Evolutionary conservation across 768 basidiomycete species (phyloP), one percentile per base, ranked within the genome.

Genomic region (Suillus tomentosus): DNA sequence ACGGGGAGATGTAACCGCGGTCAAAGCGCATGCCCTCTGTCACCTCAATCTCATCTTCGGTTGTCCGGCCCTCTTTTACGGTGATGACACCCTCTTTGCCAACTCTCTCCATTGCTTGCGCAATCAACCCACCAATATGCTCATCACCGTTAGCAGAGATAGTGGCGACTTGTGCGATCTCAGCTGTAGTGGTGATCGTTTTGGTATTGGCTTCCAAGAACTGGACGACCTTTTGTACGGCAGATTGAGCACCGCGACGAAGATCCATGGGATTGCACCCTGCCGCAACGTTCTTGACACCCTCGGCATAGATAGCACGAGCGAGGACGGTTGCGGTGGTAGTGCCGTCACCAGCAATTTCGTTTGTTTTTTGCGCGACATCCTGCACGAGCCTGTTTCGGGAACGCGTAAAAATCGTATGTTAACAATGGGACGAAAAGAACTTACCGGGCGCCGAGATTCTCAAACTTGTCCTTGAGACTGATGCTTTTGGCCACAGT

Each of bases 241-340:
- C 96, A 11, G 94, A 93, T 75, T 99, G 96, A 11, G 96, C 89
- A 60, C 96, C 96, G n/a, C 96, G 90, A 66, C 96, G 94, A 65
- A 99, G 92, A 80, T 99, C 96, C 96, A 98, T 99, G 14, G 96
- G 96, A 82, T 96, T 97, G 85, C 96, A 99, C 4, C 96, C 96
- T 11, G 96, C 96, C 24, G 96, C 96, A 64, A 99, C 96, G 72
- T 99, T 99, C 84, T 98, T 98, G 72, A 98, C 96, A 77, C 96
- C 96, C 79, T 99, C 96, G 0, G 95, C 86, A 81, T 97, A 99
- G 79, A 99, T 98, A 63, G 96, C 95, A 62, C 95, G 92, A 11
- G 96, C 94, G 63, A 98, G 88, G 61, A 98, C 96, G 42, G 96
- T 98, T 5, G 96, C 95, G 17, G 96, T 99, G 10, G 96, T 99